Evolutionary conservation across 306 rosid genomes (phyloP), one percentile per base, ranked within the genome.

Genomic region (Potentilla sterilis): DNA sequence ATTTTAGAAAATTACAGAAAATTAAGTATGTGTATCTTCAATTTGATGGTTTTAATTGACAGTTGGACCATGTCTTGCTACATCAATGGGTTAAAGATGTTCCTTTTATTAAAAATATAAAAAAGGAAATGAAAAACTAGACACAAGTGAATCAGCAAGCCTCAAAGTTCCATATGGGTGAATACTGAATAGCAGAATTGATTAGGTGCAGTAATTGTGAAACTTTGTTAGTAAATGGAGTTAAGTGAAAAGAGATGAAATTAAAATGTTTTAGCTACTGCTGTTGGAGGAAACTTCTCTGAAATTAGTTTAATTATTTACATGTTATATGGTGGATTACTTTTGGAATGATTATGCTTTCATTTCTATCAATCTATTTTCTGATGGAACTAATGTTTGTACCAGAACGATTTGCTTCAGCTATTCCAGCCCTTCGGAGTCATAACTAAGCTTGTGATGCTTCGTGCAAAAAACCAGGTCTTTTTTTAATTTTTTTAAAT

Each of bases 401-500:
- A 57, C 81, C 89, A 96, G 99, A 96, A 96, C 77, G 99, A 96
- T 88, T 85, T 96, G 77, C 99, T 96, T 73, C 99, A 90, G 87
- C 86, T 96, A 87, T 96, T 96, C 87, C 97, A 92, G 86, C 96
- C 98, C 64, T 92, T 96, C 80, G 99, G 99, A 78, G 98, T 92
- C 75, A 92, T 96, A 81, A 96, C 96, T 48, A 96, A 96, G 90
- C 99, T 96, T 77, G 99, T 96, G 76, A 92, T 96, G 98, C 91
- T 96, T 81, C 98, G 99, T 37, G 97, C 99, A 2, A 96, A 96
- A 85, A 96, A 96, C 82, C 99, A 96, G 99, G 99, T 96, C 8
- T 48, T n/a, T 2, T 7, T 42, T 42, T 21, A 10, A 1, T 11
- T 4, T 73, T 74, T 80, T 61, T 55, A 59, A 70, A 78, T 73